Base-by-base conservation (phyloP, 768 basidiomycete species). In the Mrakia hoshinonis region DNA sequence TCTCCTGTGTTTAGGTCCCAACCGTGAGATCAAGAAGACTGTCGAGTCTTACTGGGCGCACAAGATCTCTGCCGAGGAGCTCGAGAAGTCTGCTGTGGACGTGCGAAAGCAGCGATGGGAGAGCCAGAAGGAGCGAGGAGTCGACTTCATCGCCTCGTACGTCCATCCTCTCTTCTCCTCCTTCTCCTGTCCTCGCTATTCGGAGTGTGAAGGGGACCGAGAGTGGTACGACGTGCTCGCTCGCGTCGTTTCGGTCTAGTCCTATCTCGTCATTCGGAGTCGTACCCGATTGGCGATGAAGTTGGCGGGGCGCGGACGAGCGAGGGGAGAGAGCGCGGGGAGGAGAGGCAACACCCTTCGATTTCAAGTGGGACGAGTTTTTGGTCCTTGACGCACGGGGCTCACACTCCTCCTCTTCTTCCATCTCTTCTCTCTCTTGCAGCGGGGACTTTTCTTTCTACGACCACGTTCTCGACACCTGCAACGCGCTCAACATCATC, bases 361-460 rank as follows among this genome's bases (percentile, higher is more conserved):
- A 18, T 18, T 31, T 20, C 31, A 20, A 39, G 36, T 61, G 58
- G 58, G 58, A 61, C 58, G 58, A 61, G 11, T 58, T 31, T 55
- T 26, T 18, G 58, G 34, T 36, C 20, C 4, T 3, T 34, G 12
- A 31, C 54, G 29, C 9, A 61, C 58, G 4, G 18, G 31, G 31
- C 36, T 24, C 36, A 20, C 31, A 2, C 12, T 39, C 58, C 20
- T n/a, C n/a, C 31, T 61, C 34, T 55, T 34, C 13, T 49, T 4
- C 51, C n/a, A 15, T 58, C 22, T 55, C 52, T 55, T 68, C 74
- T 46, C 49, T 43, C 61, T n/a, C 75, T 36, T 20, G 61, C 77
- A 99, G 96, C 77, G 95, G 95, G 77, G 96, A 98, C 79, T 99
- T 99, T 81, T 90, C 96, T 43, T 87, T 99, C 74, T 99, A 97